A percentile compares a stretch with the other conserved stretches of the same genome.
Conservation (phyloP, 1,139 yeast species). For the Debaryomyces psychrophilus region DNA sequence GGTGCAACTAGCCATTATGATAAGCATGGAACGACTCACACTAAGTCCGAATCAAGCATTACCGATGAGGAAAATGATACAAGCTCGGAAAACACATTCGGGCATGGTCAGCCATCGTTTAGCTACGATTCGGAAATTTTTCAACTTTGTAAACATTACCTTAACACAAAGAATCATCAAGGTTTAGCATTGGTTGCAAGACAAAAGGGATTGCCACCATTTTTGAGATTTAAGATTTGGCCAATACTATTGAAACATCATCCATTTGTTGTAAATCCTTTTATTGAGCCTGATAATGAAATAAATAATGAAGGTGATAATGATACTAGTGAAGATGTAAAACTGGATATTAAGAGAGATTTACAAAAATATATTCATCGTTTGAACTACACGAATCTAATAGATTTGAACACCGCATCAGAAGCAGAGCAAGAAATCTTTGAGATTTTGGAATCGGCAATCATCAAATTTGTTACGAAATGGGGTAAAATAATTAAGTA, state of each 20-base stretch:
- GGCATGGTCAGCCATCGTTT: conserved; percentile 35
- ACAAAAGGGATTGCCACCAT: conserved; percentile 85
- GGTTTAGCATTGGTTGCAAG: conserved; percentile 81
- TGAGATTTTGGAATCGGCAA: conserved; percentile 60
- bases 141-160: conserved; percentile 41
- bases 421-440: conserved; percentile 54
- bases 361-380: conserved; percentile 56
- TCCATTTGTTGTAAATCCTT: conserved; percentile 81
- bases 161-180: conserved; percentile 57
- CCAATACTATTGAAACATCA: conserved; percentile 79
- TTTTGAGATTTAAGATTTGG: conserved; percentile 79
- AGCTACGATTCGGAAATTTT: conserved; percentile 46
- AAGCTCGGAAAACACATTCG: background rate
- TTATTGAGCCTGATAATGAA: conserved; percentile 58
- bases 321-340: conserved; percentile 25
- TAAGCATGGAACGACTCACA: background rate
- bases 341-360: conserved; percentile 49
- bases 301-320: conserved; percentile 11
- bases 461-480: conserved; percentile 64
- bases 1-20: background rate
- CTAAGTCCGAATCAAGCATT: background rate
- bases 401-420: conserved; percentile 14
- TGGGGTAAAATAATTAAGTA: conserved; percentile 83
- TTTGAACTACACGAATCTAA: conserved; percentile 25
- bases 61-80: conserved; percentile 2